A percentile compares a stretch with the other conserved stretches of the same genome.
These are phyloP conservation scores for Alternaria triticina DNA, from an alignment of 2,329 filamentous ascomycete species.

Conservation along the genomic window DNA sequence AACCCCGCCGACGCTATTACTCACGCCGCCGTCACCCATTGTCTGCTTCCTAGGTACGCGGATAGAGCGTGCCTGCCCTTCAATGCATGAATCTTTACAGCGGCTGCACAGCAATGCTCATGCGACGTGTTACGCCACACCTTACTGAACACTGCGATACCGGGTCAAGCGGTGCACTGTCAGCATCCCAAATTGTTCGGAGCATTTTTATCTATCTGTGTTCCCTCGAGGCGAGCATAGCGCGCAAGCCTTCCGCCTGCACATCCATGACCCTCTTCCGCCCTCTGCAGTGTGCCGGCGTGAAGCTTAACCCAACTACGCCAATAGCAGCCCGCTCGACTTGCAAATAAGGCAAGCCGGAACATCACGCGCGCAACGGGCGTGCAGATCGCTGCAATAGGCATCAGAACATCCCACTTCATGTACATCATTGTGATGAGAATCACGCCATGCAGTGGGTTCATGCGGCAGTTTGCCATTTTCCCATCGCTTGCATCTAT, in stretches of 20 bases:
- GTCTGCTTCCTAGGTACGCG: not conserved
- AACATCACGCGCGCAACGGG: constrained; percentile 46
- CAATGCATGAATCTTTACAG: not conserved
- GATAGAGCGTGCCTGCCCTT: not conserved
- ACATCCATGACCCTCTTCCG: constrained; percentile 26
- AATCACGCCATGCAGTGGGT: constrained; percentile 23
- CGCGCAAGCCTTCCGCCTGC: constrained; percentile 30
- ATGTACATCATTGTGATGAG: constrained; percentile 20
- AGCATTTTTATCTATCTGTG: constrained; percentile 18
- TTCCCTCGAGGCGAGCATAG: constrained; percentile 10
- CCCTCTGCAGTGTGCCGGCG: constrained; percentile 24
- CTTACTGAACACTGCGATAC: not conserved
- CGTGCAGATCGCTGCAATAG: constrained; percentile 39
- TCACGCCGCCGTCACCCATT: constrained; percentile 6
- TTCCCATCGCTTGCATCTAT: not conserved
- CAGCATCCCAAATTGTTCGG: constrained; percentile 11
- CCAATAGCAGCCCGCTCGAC: constrained; percentile 31
- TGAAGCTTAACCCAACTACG: constrained; percentile 35
- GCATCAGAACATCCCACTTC: constrained; percentile 13
- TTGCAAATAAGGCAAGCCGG: constrained; percentile 33
- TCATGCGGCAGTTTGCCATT: not conserved
- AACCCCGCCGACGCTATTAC: constrained; percentile 25
- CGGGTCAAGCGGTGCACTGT: not conserved
- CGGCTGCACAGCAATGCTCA: not conserved
- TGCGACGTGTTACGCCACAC: not conserved